Evolutionary conservation across 164 flowering plant species (phyloP).

Genomic region (Buxus sempervirens): DNA sequence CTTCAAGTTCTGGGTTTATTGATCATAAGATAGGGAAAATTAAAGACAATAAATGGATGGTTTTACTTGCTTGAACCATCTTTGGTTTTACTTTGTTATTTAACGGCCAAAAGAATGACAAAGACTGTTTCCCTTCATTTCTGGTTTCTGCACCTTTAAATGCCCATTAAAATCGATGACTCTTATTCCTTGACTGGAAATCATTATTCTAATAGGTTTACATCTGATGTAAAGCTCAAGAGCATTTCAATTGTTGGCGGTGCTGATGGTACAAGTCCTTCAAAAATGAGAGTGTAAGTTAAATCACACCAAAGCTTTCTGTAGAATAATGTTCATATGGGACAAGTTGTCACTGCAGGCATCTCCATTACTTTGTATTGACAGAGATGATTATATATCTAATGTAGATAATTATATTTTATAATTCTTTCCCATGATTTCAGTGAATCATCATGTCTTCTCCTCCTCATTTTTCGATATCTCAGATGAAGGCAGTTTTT

Average conservation of each 20-base stretch:
- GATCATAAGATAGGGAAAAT: not conserved
- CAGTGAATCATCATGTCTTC: too few relatives aligned
- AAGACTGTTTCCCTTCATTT: not conserved
- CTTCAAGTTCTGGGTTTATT: not conserved
- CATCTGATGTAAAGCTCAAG: slow-evolving; percentile 93
- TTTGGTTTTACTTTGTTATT: too few relatives aligned
- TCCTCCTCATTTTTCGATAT: too few relatives aligned
- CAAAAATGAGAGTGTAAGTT: slow-evolving; percentile 95
- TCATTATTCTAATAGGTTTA: slow-evolving; percentile 51
- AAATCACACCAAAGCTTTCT: not conserved
- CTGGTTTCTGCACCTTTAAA: not conserved
- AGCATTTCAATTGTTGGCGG: slow-evolving; percentile 95
- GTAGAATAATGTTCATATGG: not conserved
- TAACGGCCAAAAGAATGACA: too few relatives aligned
- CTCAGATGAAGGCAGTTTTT: too few relatives aligned
- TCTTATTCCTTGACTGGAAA: not conserved
- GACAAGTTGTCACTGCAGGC: not conserved
- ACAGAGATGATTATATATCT: too few relatives aligned
- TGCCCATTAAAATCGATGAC: not conserved
- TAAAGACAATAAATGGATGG: not conserved
- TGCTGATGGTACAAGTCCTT: slow-evolving; percentile 90
- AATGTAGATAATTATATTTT: too few relatives aligned
- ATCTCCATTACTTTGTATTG: too few relatives aligned
- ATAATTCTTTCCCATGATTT: too few relatives aligned
- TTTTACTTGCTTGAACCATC: not conserved